These are phyloP conservation scores for Fraxinus anomala DNA, from an alignment of 257 asterid genomes.

Conservation along the genomic window DNA sequence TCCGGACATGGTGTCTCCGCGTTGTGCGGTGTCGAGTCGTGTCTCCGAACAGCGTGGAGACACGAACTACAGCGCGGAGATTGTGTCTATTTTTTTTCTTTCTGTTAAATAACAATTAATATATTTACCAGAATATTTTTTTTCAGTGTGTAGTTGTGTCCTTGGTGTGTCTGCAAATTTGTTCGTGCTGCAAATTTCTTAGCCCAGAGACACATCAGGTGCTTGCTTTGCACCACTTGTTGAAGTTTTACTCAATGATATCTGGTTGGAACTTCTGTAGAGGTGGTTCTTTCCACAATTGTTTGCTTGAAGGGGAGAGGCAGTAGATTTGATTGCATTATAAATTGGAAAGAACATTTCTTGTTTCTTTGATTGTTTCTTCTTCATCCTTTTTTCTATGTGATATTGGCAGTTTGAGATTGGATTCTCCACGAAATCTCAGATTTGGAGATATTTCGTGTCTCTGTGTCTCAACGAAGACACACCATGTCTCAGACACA, in stretches of 20 bases:
- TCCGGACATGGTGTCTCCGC: too few species aligned
- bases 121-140: too few species aligned
- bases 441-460: background rate
- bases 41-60: too few species aligned
- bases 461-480: too few species aligned
- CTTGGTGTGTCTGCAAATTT: background rate
- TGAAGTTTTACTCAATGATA: slow-evolving; percentile 33
- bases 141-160: too few species aligned
- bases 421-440: background rate
- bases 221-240: slow-evolving; percentile 43
- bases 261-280: slow-evolving; percentile 37
- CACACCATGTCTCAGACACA: too few species aligned
- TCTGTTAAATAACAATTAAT: too few species aligned
- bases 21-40: too few species aligned
- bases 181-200: slow-evolving; percentile 51
- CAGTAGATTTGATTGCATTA: background rate
- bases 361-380: slow-evolving; percentile 32
- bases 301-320: slow-evolving; percentile 21
- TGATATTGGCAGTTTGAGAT: background rate
- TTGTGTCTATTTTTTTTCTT: too few species aligned
- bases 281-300: slow-evolving; percentile 29
- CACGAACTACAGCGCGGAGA: too few species aligned
- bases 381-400: background rate
- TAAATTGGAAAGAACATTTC: slow-evolving; percentile 32
- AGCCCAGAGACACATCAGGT: slow-evolving; percentile 45